phyloP scores from a whole-genome alignment of 352 stramenopile species.

The Globisporangium ultimum region DNA sequence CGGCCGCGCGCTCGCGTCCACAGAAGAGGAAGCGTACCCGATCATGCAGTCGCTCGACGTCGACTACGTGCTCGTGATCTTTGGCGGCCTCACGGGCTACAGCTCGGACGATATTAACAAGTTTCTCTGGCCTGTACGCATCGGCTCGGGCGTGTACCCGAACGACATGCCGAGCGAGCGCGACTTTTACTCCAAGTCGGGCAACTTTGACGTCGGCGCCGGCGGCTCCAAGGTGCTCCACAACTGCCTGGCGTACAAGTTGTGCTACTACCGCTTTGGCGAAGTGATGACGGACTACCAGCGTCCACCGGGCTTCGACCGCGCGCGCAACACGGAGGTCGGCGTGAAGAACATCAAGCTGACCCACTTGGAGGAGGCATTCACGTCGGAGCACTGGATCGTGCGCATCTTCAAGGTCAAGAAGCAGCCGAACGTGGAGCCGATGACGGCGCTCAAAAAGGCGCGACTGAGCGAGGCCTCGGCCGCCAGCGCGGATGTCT shows the following conservation, averaged over 20 bases:
- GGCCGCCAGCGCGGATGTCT: slow-evolving; percentile 47
- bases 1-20: slow-evolving; percentile 79
- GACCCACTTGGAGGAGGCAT: slow-evolving; percentile 90
- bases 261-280: slow-evolving; percentile 92
- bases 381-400: slow-evolving; percentile 95
- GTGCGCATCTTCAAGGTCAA: slow-evolving; percentile 95
- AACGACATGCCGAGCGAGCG: slow-evolving; percentile 84
- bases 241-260: slow-evolving; percentile 93
- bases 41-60: slow-evolving; percentile 91
- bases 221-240: slow-evolving; percentile 82
- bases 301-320: slow-evolving; percentile 80
- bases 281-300: slow-evolving; percentile 87
- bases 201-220: slow-evolving; percentile 83
- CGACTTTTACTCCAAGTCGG: slow-evolving; percentile 83
- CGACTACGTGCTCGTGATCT: slow-evolving; percentile 92
- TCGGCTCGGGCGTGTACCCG: slow-evolving; percentile 81
- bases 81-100: slow-evolving; percentile 86
- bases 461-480: slow-evolving; percentile 47
- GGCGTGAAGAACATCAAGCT: slow-evolving; percentile 90
- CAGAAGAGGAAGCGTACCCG: slow-evolving; percentile 86
- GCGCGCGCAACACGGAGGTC: slow-evolving; percentile 83
- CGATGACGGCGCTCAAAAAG: slow-evolving; percentile 66
- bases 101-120: slow-evolving; percentile 92
- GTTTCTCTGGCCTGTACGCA: slow-evolving; percentile 92
- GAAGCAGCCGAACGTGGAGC: slow-evolving; percentile 79